Evolutionary conservation across 208 protist species (phyloP), one percentile per base, ranked within the genome.

Genomic region (Leishmania turanica): DNA sequence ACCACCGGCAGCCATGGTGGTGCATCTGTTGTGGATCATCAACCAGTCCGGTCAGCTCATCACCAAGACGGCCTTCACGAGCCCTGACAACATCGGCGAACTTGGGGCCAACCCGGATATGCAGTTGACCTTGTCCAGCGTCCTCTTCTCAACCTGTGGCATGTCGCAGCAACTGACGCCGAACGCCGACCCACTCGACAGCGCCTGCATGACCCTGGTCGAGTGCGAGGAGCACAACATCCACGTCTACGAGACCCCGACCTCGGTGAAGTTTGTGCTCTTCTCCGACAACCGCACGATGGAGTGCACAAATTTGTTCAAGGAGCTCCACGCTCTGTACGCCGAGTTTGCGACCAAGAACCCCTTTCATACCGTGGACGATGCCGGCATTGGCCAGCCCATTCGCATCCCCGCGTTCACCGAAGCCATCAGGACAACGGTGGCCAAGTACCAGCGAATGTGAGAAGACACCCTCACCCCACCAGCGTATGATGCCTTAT

Each of bases 91-190:
- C 77, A 94, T 95, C 82, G 92, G 92, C 65, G 92, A 97, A 77
- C 85, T 97, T 4, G 93, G 93, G 47, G 84, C 88, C 64, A 96
- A 95, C 65, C 89, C 94, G 8, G 94, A 97, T 78, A 85, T 95
- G 49, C 91, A 95, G 75, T 87, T 97, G 64, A 96, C 92, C 49
- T 65, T 95, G 37, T 94, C 92, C n/a, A 96, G 92, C 70, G 92
- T 96, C 37, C 86, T 97, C 72, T 96, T 97, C 84, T 96, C 92
- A 17, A 94, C 90, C 24, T 96, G 87, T 81, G 91, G 94, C 70
- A 97, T 97, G 91, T 95, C 91, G 17, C 92, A 96, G 87, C 89
- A 97, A 74, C 76, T 97, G 62, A 97, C 92, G 54, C 94, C 94
- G 1, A 95, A 95, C 82, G 89, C 87, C 1, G 93, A 93, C 77